A percentile compares a stretch with the other conserved stretches of the same genome.
Conservation (phyloP, 129 eudicot genomes). For the Helichrysum umbraculigerum region DNA sequence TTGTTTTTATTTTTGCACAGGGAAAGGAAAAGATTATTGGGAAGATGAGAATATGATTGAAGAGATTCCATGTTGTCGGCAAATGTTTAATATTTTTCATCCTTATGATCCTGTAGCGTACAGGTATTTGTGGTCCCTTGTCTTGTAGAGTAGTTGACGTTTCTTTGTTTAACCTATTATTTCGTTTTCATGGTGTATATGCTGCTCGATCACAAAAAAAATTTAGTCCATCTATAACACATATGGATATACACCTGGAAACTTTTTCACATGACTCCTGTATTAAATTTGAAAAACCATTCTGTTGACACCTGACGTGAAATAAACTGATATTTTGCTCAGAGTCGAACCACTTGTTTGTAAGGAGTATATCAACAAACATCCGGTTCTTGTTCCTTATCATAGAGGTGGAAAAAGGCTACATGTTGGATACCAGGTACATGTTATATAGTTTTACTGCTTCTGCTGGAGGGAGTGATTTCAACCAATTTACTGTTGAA, state of each 20-base stretch:
- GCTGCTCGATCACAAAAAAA: not conserved
- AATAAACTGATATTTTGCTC: conserved; percentile 27
- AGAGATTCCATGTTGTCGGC: conserved; percentile 92
- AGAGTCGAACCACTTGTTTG: conserved; percentile 93
- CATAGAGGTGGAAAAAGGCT: conserved; percentile 97
- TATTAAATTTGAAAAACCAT: not conserved
- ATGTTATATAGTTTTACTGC: conserved; percentile 12
- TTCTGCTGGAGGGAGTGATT: not conserved
- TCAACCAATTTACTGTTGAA: not conserved
- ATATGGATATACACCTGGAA: conserved; percentile 7
- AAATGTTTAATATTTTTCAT: conserved; percentile 92
- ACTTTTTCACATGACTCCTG: conserved; percentile 11
- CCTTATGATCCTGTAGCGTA: conserved; percentile 99
- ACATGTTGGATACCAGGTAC: conserved; percentile 81
- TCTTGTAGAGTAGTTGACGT: not conserved
- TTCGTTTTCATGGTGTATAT: not conserved
- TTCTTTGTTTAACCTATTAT: not conserved
- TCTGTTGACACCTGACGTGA: conserved; percentile 18
- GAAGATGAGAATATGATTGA: conserved; percentile 70
- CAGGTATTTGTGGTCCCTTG: conserved; percentile 42
- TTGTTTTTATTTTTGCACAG: conserved; percentile 31
- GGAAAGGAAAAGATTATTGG: conserved; percentile 85
- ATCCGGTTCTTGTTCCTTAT: conserved; percentile 87
- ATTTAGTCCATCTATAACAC: not conserved
- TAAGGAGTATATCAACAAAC: conserved; percentile 58